Evolutionary conservation across 108 stramenopile genomes (phyloP).

Genomic region (Licmophora abbreviata): DNA sequence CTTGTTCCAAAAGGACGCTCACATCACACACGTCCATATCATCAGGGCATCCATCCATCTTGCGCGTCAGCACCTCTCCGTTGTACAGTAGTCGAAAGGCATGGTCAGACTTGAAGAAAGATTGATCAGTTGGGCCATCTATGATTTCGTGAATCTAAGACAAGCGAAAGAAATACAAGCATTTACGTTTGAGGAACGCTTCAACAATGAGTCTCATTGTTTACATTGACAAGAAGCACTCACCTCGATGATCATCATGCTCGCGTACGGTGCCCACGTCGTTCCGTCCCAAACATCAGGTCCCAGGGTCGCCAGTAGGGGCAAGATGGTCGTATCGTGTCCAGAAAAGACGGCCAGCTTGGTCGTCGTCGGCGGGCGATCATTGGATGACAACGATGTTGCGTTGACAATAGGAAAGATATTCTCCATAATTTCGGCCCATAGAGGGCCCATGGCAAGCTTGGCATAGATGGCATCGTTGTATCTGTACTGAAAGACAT

Average conservation of each 20-base stretch:
- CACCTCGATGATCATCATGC: conserved; percentile 69
- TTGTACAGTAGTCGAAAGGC: conserved; percentile 79
- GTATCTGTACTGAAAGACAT: conserved; percentile 22
- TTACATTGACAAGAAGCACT: no score
- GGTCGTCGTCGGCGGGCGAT: conserved; percentile 6
- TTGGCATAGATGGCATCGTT: conserved; percentile 55
- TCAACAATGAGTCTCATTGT: no score
- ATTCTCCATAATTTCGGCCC: conserved; percentile 56
- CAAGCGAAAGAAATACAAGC: no score
- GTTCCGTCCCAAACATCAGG: conserved; percentile 43
- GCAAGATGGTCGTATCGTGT: conserved; percentile 85
- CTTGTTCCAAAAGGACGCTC: conserved; percentile 11
- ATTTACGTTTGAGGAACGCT: no score
- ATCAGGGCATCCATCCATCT: conserved; percentile 40
- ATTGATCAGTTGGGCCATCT: conserved; percentile 16
- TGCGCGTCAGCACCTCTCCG: conserved; percentile 53
- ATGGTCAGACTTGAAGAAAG: conserved; percentile 28
- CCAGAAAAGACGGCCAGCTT: conserved; percentile 65
- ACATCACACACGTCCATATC: conserved; percentile 57
- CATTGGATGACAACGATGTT: background rate
- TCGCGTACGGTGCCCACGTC: conserved; percentile 75
- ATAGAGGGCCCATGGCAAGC: conserved; percentile 57
- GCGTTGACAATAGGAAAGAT: conserved; percentile 11
- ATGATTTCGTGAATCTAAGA: conserved; percentile 24
- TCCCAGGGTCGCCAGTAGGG: conserved; percentile 68